Evolutionary conservation across 495 filamentous ascomycete genomes (phyloP).

Genomic region (Aspergillus conjunctus): DNA sequence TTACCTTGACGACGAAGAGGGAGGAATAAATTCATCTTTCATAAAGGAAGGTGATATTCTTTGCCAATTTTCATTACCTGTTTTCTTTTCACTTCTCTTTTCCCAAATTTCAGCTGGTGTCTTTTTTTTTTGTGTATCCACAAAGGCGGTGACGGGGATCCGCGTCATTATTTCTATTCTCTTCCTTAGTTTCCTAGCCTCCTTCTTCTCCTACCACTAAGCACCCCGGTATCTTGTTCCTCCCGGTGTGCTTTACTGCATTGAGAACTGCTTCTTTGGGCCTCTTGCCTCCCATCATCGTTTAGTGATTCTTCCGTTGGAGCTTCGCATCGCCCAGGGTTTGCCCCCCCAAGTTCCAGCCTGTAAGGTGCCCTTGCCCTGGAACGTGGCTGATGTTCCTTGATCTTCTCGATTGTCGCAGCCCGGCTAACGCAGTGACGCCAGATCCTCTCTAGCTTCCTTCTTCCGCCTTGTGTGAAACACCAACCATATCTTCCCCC

Average conservation of each 20-base stretch:
- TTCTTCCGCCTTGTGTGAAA: conserved; percentile 20
- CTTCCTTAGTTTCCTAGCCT: conserved; percentile 23
- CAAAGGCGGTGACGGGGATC: conserved; percentile 33
- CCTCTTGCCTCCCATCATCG: conserved; percentile 8
- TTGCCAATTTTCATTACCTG: background rate
- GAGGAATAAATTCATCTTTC: too few species aligned
- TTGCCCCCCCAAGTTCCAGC: conserved; percentile 27
- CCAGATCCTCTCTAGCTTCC: conserved; percentile 28
- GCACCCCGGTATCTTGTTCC: conserved; percentile 12
- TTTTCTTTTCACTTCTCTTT: conserved; percentile 4
- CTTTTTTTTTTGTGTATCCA: conserved; percentile 6
- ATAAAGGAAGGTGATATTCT: too few species aligned
- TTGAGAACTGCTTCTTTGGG: conserved; percentile 8
- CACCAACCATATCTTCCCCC: conserved; percentile 27
- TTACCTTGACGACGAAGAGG: too few species aligned
- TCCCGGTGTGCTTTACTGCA: conserved; percentile 12
- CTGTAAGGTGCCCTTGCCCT: conserved; percentile 40
- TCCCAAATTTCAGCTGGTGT: background rate
- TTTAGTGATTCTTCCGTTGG: conserved; percentile 14
- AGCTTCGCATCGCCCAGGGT: conserved; percentile 12
- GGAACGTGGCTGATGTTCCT: conserved; percentile 38
- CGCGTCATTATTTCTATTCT: conserved; percentile 22
- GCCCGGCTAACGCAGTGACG: conserved; percentile 24
- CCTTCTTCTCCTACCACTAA: conserved; percentile 15
- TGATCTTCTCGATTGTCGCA: conserved; percentile 29